phyloP scores from a whole-genome alignment of 768 basidiomycete species.

The Podaxis sp. region DNA sequence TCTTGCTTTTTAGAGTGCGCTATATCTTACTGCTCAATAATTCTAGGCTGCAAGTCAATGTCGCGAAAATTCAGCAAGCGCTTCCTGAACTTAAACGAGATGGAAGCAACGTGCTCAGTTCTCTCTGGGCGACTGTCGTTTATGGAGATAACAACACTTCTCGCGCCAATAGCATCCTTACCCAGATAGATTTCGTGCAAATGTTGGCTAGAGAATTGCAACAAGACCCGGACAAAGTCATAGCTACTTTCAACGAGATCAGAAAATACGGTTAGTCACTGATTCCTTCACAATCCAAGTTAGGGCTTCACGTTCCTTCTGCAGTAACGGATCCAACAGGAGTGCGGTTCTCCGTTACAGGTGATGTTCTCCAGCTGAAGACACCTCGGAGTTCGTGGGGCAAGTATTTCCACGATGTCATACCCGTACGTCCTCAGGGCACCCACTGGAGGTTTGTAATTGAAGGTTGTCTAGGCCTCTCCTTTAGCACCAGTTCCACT shows the following conservation, averaged over 20 bases:
- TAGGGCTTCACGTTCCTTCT: background rate
- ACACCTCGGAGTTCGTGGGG: slow-evolving; percentile 73
- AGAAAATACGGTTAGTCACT: slow-evolving; percentile 54
- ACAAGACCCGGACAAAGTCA: slow-evolving; percentile 64
- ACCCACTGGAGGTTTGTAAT: background rate
- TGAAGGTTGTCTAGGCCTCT: slow-evolving; percentile 33
- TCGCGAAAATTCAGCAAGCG: slow-evolving; percentile 86
- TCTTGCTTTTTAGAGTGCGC: background rate
- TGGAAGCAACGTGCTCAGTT: slow-evolving; percentile 73
- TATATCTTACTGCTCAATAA: background rate
- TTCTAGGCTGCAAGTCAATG: slow-evolving; percentile 70
- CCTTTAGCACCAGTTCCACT: slow-evolving; percentile 64
- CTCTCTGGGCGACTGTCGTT: slow-evolving; percentile 63
- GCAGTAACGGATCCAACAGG: slow-evolving; percentile 81
- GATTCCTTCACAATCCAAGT: background rate
- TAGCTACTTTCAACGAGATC: slow-evolving; percentile 72
- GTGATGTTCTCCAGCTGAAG: slow-evolving; percentile 67
- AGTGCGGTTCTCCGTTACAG: slow-evolving; percentile 87
- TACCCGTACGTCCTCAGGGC: slow-evolving; percentile 44
- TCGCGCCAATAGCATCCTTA: slow-evolving; percentile 61
- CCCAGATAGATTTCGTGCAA: slow-evolving; percentile 78
- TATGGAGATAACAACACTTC: slow-evolving; percentile 69
- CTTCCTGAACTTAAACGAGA: slow-evolving; percentile 91
- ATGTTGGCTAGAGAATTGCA: slow-evolving; percentile 67
- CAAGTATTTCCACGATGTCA: slow-evolving; percentile 56